Evolutionary conservation across 2,329 filamentous ascomycete genomes (phyloP).

Genomic region (Verticillium longisporum): DNA sequence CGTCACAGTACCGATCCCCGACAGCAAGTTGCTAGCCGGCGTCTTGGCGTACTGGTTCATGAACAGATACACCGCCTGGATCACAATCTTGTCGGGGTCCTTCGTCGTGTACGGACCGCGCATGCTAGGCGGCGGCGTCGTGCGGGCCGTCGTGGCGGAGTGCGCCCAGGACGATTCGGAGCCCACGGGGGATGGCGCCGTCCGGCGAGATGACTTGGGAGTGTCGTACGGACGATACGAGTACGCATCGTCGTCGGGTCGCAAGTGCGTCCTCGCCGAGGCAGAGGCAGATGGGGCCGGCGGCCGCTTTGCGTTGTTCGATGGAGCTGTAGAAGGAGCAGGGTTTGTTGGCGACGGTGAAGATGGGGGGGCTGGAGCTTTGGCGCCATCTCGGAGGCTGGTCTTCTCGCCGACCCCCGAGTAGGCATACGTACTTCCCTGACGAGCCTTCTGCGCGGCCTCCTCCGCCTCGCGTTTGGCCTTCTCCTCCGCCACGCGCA

Average conservation of each 20-base stretch:
- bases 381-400: constrained; percentile 62
- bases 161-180: constrained; percentile 85
- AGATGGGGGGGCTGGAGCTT: constrained; percentile 32
- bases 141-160: constrained; percentile 76
- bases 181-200: constrained; percentile 57
- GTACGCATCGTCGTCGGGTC: constrained; percentile 58
- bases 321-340: constrained; percentile 16
- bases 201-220: constrained; percentile 48
- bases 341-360: constrained; percentile 14
- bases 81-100: constrained; percentile 92
- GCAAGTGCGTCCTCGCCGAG: constrained; percentile 51
- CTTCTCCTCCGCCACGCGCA: constrained; percentile 22
- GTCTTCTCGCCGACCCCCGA: constrained; percentile 61
- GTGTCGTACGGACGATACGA: constrained; percentile 75
- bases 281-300: constrained; percentile 23
- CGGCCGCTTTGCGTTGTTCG: constrained; percentile 21
- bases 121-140: constrained; percentile 74
- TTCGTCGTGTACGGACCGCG: constrained; percentile 77
- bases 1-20: constrained; percentile 76
- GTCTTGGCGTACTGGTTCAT: constrained; percentile 82
- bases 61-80: constrained; percentile 88
- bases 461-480: constrained; percentile 23
- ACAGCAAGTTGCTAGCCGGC: constrained; percentile 85
- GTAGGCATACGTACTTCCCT: constrained; percentile 52
- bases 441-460: constrained; percentile 25